Base-by-base conservation (phyloP, 768 basidiomycete species). In the Rhodocollybia butyracea region DNA sequence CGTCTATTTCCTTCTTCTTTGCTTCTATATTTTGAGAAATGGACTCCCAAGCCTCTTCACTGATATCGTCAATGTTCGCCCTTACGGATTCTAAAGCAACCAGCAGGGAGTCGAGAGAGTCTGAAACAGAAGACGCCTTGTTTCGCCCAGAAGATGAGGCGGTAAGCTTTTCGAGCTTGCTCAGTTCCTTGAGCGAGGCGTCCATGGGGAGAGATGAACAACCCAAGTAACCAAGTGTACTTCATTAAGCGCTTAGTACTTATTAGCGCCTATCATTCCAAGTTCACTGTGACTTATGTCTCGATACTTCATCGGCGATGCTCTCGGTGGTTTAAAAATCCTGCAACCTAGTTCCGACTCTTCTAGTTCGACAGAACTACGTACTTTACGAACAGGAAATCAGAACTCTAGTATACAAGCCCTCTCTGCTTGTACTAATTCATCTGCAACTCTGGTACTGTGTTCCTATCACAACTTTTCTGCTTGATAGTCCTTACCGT, bases 1-100 rank as follows among this genome's bases (percentile, higher is more conserved):
- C 91, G 55, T 92, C 91, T 1, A 94, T 76, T 56, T 91, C 91
- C 67, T 86, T 93, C 84, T 90, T 94, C 69, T 72, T 83, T 0
- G 74, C 68, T 46, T 91, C 89, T 2, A 91, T 78, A 2, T 77
- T 75, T 64, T 80, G 80, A 17, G 78, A 73, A 10, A 91, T 72
- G 7, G 76, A 65, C 30, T 68, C 70, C 12, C 87, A 69, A 13
- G 77, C 74, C 17, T 79, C 79, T 57, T 80, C 75, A 15, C 79
- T 72, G 24, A 76, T 71, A 40, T 73, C 70, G 34, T 81, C 80
- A 0, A 74, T 71, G 41, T 79, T 73, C 54, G 86, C 65, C 71
- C 78, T 88, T 40, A 81, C 77, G 40, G 80, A 76, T 22, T 79
- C 72, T 43, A 94, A 70, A 12, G 80, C 74, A 17, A 75, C 66